Evolutionary conservation across 164 flowering plant species (phyloP).

Genomic region (Kingdonia uniflora): DNA sequence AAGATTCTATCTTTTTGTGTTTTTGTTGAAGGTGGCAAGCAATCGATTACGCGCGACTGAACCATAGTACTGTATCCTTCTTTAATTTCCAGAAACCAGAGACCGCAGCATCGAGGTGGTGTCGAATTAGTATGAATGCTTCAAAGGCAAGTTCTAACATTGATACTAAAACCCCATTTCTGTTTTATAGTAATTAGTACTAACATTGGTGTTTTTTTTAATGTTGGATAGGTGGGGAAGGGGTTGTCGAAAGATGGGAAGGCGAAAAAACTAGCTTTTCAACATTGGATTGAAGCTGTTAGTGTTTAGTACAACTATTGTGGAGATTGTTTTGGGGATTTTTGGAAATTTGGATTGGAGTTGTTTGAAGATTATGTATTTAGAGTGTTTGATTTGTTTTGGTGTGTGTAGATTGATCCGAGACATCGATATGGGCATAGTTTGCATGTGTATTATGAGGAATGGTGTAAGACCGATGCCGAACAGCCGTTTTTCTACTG

Average conservation of each 20-base stretch:
- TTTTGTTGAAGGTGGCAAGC: conserved; percentile 57
- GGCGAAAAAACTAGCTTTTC: conserved; percentile 78
- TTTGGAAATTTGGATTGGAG: not conserved
- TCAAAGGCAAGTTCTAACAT: conserved; percentile 36
- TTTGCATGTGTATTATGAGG: conserved; percentile 70
- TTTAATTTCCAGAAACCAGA: conserved; percentile 54
- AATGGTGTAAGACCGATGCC: conserved; percentile 64
- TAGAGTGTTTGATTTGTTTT: not conserved
- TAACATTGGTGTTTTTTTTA: not conserved
- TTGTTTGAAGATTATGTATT: not conserved
- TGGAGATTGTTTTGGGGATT: too few relatives aligned
- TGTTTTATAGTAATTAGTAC: not conserved
- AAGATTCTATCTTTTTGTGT: too few relatives aligned
- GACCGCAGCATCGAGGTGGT: conserved; percentile 46
- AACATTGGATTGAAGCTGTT: conserved; percentile 99
- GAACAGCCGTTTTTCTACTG: conserved; percentile 96
- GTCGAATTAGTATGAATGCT: conserved; percentile 52
- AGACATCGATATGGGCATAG: conserved; percentile 86
- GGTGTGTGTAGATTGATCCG: conserved; percentile 64
- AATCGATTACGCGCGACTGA: conserved; percentile 53
- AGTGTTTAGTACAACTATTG: conserved; percentile 7
- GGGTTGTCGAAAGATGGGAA: conserved; percentile 61
- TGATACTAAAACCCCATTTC: too few relatives aligned
- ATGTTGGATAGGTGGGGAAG: conserved; percentile 57
- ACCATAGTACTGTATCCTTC: conserved; percentile 69